A percentile compares a stretch with the other conserved stretches of the same genome.
These are phyloP conservation scores for Kazachstania sp. DNA, from an alignment of 1,139 yeast genomes.

Conservation along the genomic window DNA sequence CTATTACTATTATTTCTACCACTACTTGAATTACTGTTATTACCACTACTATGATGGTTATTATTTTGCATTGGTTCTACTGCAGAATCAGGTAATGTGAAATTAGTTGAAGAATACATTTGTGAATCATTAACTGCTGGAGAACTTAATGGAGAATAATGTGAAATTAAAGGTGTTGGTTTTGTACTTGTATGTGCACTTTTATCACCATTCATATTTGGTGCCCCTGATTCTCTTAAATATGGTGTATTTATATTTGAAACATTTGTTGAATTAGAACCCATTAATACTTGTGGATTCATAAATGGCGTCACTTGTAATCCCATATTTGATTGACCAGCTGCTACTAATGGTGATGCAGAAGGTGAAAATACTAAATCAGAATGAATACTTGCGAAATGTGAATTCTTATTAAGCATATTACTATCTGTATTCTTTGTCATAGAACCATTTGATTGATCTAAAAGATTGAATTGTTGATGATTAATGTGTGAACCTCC, in stretches of 20 bases:
- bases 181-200: not conserved
- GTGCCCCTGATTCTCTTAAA: not conserved
- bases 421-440: not conserved
- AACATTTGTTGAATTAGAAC: not conserved
- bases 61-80: constrained; percentile 7
- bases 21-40: no score
- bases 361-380: constrained; percentile 24
- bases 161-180: constrained; percentile 3
- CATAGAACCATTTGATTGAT: not conserved
- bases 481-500: not conserved
- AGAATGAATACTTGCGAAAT: not conserved
- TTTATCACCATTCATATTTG: not conserved
- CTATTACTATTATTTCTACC: not conserved
- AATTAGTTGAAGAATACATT: constrained; percentile 7
- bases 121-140: constrained; percentile 18
- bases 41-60: not conserved
- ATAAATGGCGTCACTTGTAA: constrained; percentile 9
- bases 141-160: constrained; percentile 25
- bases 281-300: constrained; percentile 7
- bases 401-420: not conserved
- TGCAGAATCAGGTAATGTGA: constrained; percentile 18
- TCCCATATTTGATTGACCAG: constrained; percentile 7
- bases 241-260: constrained; percentile 5
- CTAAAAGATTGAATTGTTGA: not conserved
- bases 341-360: constrained; percentile 23